phyloP scores from a whole-genome alignment of 495 filamentous ascomycete genomes.

The Penicillium coprophilum region DNA sequence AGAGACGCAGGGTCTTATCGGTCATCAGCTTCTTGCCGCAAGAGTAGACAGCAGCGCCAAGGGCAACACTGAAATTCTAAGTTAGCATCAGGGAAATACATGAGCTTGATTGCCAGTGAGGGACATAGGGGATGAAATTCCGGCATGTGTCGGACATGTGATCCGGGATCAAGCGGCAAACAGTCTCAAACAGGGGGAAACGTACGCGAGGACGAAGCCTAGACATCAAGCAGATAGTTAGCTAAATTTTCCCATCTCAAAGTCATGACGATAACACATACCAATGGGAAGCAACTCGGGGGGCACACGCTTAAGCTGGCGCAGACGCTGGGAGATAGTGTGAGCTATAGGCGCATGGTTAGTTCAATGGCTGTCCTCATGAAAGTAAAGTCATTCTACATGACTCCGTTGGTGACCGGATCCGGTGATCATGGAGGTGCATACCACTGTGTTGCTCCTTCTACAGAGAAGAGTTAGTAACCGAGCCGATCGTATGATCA shows the following conservation, averaged over 20 bases:
- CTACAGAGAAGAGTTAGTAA: slow-evolving; percentile 50
- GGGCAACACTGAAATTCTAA: slow-evolving; percentile 53
- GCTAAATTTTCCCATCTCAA: slow-evolving; percentile 10
- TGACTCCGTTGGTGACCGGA: slow-evolving; percentile 15
- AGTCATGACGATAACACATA: slow-evolving; percentile 46
- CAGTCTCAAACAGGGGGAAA: slow-evolving; percentile 21
- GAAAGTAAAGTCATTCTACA: background rate
- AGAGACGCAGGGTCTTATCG: slow-evolving; percentile 89
- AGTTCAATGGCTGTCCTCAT: slow-evolving; percentile 24
- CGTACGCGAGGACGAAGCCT: slow-evolving; percentile 84
- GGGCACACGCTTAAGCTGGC: slow-evolving; percentile 81
- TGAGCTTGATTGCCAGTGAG: slow-evolving; percentile 4
- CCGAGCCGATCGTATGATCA: slow-evolving; percentile 29
- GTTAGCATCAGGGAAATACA: slow-evolving; percentile 24
- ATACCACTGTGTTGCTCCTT: slow-evolving; percentile 84
- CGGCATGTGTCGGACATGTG: slow-evolving; percentile 10
- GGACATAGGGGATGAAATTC: slow-evolving; percentile 16
- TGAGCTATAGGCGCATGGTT: slow-evolving; percentile 63
- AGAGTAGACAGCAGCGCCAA: slow-evolving; percentile 76
- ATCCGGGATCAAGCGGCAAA: slow-evolving; percentile 18
- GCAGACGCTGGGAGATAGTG: slow-evolving; percentile 94
- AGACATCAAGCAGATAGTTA: slow-evolving; percentile 23
- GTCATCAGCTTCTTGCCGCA: slow-evolving; percentile 73
- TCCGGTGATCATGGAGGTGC: slow-evolving; percentile 24
- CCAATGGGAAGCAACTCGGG: slow-evolving; percentile 94